phyloP scores from a whole-genome alignment of 768 basidiomycete species.

The Suillus discolor region DNA sequence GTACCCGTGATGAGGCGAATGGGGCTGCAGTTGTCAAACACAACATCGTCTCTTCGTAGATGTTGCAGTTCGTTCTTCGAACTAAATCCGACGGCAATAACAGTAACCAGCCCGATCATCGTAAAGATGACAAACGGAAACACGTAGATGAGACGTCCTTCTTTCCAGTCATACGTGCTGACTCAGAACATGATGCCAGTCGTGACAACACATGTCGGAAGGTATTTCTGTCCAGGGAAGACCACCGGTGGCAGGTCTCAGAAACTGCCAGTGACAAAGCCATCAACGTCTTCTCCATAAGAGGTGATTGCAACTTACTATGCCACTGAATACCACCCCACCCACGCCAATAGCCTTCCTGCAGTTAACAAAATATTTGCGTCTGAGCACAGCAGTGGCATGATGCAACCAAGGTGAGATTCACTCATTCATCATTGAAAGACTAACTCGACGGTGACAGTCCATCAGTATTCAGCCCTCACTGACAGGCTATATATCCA shows the following conservation, averaged over 20 bases:
- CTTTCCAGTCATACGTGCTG: not conserved
- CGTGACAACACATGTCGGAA: not conserved
- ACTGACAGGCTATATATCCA: no score
- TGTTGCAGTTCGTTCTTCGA: not conserved
- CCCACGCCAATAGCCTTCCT: not conserved
- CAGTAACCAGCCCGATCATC: not conserved
- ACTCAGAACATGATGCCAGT: conserved; percentile 1
- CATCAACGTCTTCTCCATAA: not conserved
- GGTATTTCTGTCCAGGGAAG: conserved; percentile 8
- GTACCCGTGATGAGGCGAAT: conserved; percentile 5
- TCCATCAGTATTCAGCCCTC: no score
- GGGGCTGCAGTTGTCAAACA: not conserved
- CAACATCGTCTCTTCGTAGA: not conserved
- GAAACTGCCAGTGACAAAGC: not conserved
- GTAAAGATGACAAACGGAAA: conserved; percentile 3
- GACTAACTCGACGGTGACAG: no score
- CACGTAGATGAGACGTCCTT: conserved; percentile 1
- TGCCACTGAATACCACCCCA: not conserved
- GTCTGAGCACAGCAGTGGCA: no score
- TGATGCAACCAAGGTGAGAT: no score
- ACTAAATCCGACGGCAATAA: conserved; percentile 1
- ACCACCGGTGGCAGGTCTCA: not conserved
- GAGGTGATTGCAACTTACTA: not conserved
- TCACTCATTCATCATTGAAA: no score
- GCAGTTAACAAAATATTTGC: no score